Base-by-base conservation (phyloP, 306 rosid genomes). In the Cicer pinnatifidum region DNA sequence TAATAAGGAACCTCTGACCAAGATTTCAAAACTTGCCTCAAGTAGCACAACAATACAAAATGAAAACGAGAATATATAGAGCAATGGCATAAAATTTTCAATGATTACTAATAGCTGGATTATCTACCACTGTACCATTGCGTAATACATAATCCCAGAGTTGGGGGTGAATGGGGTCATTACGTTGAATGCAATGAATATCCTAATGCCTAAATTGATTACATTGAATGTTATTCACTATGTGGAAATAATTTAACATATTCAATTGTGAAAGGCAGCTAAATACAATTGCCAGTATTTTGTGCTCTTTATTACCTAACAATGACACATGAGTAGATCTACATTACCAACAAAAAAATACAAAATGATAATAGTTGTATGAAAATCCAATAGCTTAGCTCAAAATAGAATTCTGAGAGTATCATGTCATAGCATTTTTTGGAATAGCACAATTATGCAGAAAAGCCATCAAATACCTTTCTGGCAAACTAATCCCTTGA, bases 401-500 rank as follows among this genome's bases (percentile, higher is more conserved):
- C 63, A 46, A 73, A 67, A 65, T 33, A 54, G 51, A 73, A 68
- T 44, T 72, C 37, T 61, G 66, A 52, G 56, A 67, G 67, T 20
- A 53, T 62, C 67, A 69, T 61, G 70, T 37, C 74, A 10, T 44
- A 16, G 69, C 44, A 17, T 52, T 37, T 69, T 63, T 37, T 20
- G 39, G 39, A 71, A 70, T 45, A 60, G 48, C 17, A 8, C 19
- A 65, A 44, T 52, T 51, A 65, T 19, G 73, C 61, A 71, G 81
- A 67, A 48, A 72, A 71, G 35, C 41, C 47, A 20, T 51, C 28
- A 71, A 80, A 70, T 88, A 92, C 98, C 97, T 92, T 81, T 87
- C 96, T 35, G 98, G 97, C 83, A 92, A 85, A 70, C 73, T 81
- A 78, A 90, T 78, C 80, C 92, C 98, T 84, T 80, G 89, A 78